Evolutionary conservation across 345 rosid species (phyloP).

Genomic region (Corchorus olitorius): DNA sequence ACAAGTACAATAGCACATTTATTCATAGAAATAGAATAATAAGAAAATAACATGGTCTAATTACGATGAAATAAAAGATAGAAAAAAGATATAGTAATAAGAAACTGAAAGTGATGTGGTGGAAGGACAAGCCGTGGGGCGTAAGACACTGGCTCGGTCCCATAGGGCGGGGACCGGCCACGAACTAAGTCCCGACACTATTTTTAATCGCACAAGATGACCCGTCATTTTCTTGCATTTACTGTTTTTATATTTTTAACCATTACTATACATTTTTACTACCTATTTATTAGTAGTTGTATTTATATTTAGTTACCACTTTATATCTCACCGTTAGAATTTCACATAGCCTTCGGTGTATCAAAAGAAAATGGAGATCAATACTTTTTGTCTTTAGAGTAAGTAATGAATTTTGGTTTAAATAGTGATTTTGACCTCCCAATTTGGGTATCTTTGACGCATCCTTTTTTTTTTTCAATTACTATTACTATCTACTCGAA

Average conservation of each 20-base stretch:
- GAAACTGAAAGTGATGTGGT: not conserved
- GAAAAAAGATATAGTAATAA: not conserved
- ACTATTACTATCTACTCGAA: not conserved
- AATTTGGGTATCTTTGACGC: not conserved
- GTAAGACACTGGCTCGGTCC: constrained; percentile 26
- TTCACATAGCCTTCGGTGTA: not conserved
- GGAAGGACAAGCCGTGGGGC: constrained; percentile 15
- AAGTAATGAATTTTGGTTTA: not conserved
- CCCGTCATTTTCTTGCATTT: constrained; percentile 43
- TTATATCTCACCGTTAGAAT: not conserved
- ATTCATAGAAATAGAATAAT: too few species aligned
- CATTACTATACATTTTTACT: too few species aligned
- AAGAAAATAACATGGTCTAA: not conserved
- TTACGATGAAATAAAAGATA: not conserved
- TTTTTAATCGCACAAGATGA: constrained; percentile 30
- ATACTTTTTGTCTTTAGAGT: too few species aligned
- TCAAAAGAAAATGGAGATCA: too few species aligned
- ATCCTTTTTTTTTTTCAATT: not conserved
- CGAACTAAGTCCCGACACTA: constrained; percentile 27
- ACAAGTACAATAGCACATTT: too few species aligned
- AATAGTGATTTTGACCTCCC: not conserved
- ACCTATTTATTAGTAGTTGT: not conserved
- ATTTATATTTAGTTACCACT: not conserved
- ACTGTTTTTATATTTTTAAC: not conserved
- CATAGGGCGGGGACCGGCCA: constrained; percentile 38